Conservation (phyloP, 306 rosid genomes). For the Morella rubra region DNA sequence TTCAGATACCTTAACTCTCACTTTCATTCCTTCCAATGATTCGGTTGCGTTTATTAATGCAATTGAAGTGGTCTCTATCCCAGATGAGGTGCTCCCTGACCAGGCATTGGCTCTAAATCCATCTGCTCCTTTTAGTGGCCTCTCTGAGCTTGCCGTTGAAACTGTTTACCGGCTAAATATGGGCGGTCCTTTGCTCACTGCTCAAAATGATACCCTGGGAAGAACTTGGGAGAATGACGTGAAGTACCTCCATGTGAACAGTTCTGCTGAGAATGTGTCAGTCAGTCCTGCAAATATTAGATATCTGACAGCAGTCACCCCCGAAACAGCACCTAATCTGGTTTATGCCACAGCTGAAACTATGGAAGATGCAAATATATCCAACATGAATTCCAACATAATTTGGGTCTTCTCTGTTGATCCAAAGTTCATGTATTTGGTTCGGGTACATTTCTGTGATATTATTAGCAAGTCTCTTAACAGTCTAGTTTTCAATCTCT, state of each 20-base stretch:
- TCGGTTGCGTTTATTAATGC: constrained; percentile 83
- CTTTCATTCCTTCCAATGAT: constrained; percentile 68
- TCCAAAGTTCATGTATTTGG: constrained; percentile 62
- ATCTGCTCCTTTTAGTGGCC: constrained; percentile 53
- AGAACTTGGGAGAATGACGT: constrained; percentile 89
- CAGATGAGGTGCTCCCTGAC: constrained; percentile 65
- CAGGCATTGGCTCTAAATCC: constrained; percentile 75
- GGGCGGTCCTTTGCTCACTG: constrained; percentile 79
- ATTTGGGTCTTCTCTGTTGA: constrained; percentile 86
- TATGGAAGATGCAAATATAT: constrained; percentile 66
- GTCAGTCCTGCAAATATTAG: constrained; percentile 58
- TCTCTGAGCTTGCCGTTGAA: constrained; percentile 66
- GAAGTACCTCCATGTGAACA: constrained; percentile 78
- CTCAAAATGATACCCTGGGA: constrained; percentile 82
- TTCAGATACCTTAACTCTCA: constrained; percentile 56
- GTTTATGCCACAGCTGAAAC: constrained; percentile 88
- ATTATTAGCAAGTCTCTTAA: constrained; percentile 72
- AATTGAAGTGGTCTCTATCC: constrained; percentile 88
- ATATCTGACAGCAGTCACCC: constrained; percentile 52
- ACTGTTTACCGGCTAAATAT: constrained; percentile 82
- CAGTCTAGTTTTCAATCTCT: constrained; percentile 74
- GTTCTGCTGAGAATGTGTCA: constrained; percentile 61
- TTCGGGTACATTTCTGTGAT: constrained; percentile 86
- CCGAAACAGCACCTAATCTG: constrained; percentile 82
- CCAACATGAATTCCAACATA: constrained; percentile 71